Conservation (phyloP, 768 basidiomycete species). For the Asterophora lycoperdoides region DNA sequence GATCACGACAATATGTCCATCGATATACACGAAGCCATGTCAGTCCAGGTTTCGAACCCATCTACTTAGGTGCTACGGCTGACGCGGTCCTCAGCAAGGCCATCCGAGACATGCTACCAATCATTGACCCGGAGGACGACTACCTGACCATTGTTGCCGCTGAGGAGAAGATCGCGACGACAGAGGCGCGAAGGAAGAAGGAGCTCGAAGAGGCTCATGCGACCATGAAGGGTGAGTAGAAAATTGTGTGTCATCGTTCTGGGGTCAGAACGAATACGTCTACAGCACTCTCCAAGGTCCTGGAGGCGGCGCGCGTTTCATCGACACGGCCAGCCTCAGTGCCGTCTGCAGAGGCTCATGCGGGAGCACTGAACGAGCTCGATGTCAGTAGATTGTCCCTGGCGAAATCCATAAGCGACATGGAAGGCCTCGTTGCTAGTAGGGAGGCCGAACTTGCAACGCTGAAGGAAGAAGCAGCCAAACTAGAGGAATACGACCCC, state of each 20-base stretch:
- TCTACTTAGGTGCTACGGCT: neutral
- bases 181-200: slow-evolving; percentile 55
- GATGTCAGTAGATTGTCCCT: slow-evolving; percentile 61
- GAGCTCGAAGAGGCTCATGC: slow-evolving; percentile 65
- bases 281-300: slow-evolving; percentile 55
- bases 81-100: slow-evolving; percentile 43
- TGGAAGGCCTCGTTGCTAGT: slow-evolving; percentile 58
- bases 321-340: slow-evolving; percentile 66
- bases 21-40: slow-evolving; percentile 47
- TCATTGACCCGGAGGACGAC: slow-evolving; percentile 78
- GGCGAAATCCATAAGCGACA: slow-evolving; percentile 71
- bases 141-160: slow-evolving; percentile 70
- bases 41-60: slow-evolving; percentile 8
- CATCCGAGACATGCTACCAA: slow-evolving; percentile 63
- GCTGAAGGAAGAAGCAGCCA: slow-evolving; percentile 59
- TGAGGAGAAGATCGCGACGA: slow-evolving; percentile 62
- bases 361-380: slow-evolving; percentile 56
- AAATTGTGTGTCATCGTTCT: neutral
- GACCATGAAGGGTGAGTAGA: slow-evolving; percentile 53
- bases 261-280: neutral
- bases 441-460: slow-evolving; percentile 68
- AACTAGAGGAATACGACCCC: slow-evolving; percentile 66
- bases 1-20: slow-evolving; percentile 28
- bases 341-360: slow-evolving; percentile 63
- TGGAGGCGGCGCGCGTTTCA: slow-evolving; percentile 69